Base-by-base conservation (phyloP, 2,329 filamentous ascomycete species). In the Fusarium haematococcum region DNA sequence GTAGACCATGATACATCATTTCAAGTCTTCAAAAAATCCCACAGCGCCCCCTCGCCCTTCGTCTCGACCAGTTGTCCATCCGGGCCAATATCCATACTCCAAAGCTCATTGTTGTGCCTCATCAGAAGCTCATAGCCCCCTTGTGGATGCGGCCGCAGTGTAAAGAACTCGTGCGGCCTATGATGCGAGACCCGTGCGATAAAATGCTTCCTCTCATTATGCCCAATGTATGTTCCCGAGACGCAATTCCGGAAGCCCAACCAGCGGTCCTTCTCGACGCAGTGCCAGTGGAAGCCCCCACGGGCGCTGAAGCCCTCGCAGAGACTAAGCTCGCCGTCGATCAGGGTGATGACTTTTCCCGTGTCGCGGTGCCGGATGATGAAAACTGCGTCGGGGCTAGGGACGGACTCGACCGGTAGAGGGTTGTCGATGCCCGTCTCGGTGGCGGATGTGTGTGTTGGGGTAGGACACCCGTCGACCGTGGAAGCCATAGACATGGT, bases 221-320 rank as follows among this genome's bases (percentile, higher is more conserved):
- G 80, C 1, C 83, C 83, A 5, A 84, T 77, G 32, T 80, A 79
- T 2, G 67, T 80, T 0, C 79, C 78, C 2, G 81, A 82, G 4
- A 80, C 77, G 20, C 75, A 77, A 67, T 84, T 83, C 25, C 76
- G 76, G 60, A 85, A 85, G 0, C 83, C 84, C 0, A 84, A 69
- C 81, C 82, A 85, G 3, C 83, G 81, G 6, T 81, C 75, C 32
- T 73, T 78, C 39, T 84, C 82, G 18, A 82, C 78, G 60, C 84
- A 85, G 23, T 69, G 60, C 84, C 84, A 85, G 54, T 84, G 80
- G 30, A 77, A 78, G 14, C 79, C 75, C 35, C 78, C 74, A 14
- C 66, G 63, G 3, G 70, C 30, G 14, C 58, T 68, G 30, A 74
- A 20, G 3, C 70, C 70, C 2, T 75, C 60, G 11, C 35, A 65